Conservation (phyloP, 23 red algal genomes). For the Gracilaria caudata region DNA sequence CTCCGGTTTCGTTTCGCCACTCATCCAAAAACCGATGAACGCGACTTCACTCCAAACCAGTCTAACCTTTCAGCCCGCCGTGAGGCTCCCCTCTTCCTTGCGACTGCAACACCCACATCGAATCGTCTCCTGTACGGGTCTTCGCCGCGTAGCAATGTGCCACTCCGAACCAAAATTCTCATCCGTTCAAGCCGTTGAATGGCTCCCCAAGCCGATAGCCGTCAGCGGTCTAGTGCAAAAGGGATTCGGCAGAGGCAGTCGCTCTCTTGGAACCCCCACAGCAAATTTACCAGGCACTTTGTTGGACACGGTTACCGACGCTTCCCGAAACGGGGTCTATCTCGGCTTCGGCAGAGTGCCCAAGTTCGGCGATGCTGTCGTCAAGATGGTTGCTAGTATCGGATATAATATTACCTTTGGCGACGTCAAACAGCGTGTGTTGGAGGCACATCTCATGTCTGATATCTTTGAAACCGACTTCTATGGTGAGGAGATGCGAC, state of each 20-base stretch:
- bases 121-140: not conserved
- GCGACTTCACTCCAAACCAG: not conserved
- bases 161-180: constrained; percentile 12
- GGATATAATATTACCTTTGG: constrained; percentile 78
- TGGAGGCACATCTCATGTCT: constrained; percentile 88
- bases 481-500: constrained; percentile 85
- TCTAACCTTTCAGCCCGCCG: not conserved
- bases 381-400: constrained; percentile 79
- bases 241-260: constrained; percentile 84
- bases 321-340: constrained; percentile 80
- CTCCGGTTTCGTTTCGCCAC: not conserved
- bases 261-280: constrained; percentile 80
- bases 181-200: constrained; percentile 50
- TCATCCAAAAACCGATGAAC: not conserved
- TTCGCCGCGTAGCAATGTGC: not conserved
- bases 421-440: constrained; percentile 69
- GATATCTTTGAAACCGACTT: constrained; percentile 79
- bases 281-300: constrained; percentile 76
- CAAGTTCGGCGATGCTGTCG: constrained; percentile 26
- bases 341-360: constrained; percentile 79
- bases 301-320: not conserved
- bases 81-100: not conserved
- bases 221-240: constrained; percentile 59
- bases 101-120: not conserved
- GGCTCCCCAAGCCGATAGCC: constrained; percentile 59